Base-by-base conservation (phyloP, 306 rosid species). In the Inga laurina region DNA sequence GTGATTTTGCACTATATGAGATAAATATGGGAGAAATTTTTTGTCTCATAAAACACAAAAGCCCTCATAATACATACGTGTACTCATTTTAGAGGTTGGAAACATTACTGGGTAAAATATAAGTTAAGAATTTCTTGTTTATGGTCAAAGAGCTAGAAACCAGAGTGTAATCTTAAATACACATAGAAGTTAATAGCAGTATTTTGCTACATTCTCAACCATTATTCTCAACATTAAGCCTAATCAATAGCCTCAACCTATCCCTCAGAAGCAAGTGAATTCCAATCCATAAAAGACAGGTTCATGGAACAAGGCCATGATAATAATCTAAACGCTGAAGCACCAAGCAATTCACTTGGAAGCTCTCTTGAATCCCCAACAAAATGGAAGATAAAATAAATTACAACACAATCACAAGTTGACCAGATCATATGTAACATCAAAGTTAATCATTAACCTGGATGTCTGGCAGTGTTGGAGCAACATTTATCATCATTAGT, bases 401-500 rank as follows among this genome's bases (percentile, higher is more conserved):
- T 34, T 73, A 72, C 61, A 24, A 21, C 79, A 74, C 34, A 80
- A 78, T 74, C 48, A 39, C 64, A 22, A 34, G 51, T 64, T 54
- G 43, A n/a, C 27, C 51, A 56, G 59, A 62, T 39, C 44, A 74
- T 43, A 41, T 37, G 39, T 57, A 37, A 8, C 59, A 59, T 72
- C 52, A 56, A 46, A 15, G 54, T 80, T 45, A 75, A 35, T 52
- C 39, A 61, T 45, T 76, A 81, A 97, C 99, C 99, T 97, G 99
- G 87, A 97, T 87, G 61, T 91, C 99, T 15, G 97, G 98, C 13
- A 97, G 89, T 39, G 94, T 90, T 32, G 99, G 99, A 81, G 98
- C 97, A 83, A 97, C 39, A 86, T 97, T 92, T 88, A 92, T 81
- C 81, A 97, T 81, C 75, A 97, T 85, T 81, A 94, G 88, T 90